Evolutionary conservation across 805 yeast species (phyloP), one percentile per base, ranked within the genome.

Genomic region (Nakazawaea ambrosiae): DNA sequence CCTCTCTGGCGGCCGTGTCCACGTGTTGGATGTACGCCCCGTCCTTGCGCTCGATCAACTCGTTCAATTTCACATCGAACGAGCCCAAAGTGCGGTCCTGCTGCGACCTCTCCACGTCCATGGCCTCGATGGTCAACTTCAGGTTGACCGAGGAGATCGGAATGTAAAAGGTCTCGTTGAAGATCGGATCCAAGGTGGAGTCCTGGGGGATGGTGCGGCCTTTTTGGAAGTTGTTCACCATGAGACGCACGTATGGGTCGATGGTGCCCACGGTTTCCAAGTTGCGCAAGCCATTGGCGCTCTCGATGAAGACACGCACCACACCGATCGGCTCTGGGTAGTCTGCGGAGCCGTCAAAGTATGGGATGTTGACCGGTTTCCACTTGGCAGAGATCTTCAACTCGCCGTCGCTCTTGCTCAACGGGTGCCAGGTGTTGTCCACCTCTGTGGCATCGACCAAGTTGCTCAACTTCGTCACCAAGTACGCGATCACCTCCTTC

Each of bases 291-390:
- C 77, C 81, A 40, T 70, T 73, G 30, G 94, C 97, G 43, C 70
- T 72, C 47, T 73, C 74, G 43, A 92, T 58, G 42, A 72, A 66
- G 20, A 92, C 67, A 53, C 97, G 78, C 5, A 89, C 70, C 24
- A 83, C 90, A 55, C 99, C 98, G 54, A 90, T 81, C 34, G 98
- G 98, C 41, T 87, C 87, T n/a, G 87, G 76, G 62, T 88, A 90
- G 36, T 90, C 92, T 48, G 80, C 76, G 17, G 84, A 61, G 43
- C 87, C 85, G 27, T 77, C 60, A 14, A 81, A 82, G 36, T 78
- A 75, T 17, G 68, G 58, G 51, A 90, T 61, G 20, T 70, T 76
- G 36, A 89, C 95, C 7, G 97, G 90, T 58, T 81, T 87, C 96
- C 96, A 92, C 37, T 65, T 60, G 20, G 92, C 75, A 4, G 72